A percentile compares a stretch with the other conserved stretches of the same genome.
phyloP scores from a whole-genome alignment of 2,329 filamentous ascomycete species.

The Nigrograna mackinnonii region DNA sequence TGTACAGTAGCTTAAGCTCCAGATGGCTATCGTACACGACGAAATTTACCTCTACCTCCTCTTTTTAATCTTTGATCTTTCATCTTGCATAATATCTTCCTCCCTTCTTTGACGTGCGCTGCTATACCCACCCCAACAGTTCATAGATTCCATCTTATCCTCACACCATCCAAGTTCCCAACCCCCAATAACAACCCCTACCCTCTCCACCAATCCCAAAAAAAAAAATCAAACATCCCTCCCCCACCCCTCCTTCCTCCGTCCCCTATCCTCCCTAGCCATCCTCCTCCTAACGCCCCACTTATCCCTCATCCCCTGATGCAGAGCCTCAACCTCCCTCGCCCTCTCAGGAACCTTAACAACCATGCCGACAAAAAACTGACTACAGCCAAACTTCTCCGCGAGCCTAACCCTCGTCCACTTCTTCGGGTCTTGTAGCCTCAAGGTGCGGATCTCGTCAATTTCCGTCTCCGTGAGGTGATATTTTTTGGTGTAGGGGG shows the following conservation, averaged over 20 bases:
- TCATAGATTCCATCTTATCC: neutral
- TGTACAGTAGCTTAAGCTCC: too few species aligned
- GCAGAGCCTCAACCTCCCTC: constrained; percentile 47
- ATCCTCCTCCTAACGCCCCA: constrained; percentile 64
- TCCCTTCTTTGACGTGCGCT: too few species aligned
- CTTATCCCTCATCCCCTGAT: constrained; percentile 59
- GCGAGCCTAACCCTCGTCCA: constrained; percentile 65
- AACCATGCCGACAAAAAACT: constrained; percentile 65
- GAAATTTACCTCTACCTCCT: too few species aligned
- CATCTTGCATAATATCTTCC: too few species aligned
- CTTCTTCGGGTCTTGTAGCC: constrained; percentile 57
- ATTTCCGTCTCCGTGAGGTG: constrained; percentile 62
- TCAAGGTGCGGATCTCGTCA: constrained; percentile 61
- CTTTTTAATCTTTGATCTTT: too few species aligned
- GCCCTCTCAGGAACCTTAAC: constrained; percentile 50
- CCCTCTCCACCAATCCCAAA: too few species aligned
- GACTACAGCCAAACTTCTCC: constrained; percentile 65
- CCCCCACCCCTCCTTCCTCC: constrained; percentile 65
- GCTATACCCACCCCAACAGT: too few species aligned
- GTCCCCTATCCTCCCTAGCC: constrained; percentile 63
- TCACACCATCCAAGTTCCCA: neutral
- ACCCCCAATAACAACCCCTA: neutral
- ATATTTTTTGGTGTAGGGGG: constrained; percentile 61
- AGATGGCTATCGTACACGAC: too few species aligned
- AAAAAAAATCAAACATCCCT: constrained; percentile 60